These are phyloP conservation scores for Poa pratensis DNA, from an alignment of 176 grass and related monocot genomes.

Conservation along the genomic window DNA sequence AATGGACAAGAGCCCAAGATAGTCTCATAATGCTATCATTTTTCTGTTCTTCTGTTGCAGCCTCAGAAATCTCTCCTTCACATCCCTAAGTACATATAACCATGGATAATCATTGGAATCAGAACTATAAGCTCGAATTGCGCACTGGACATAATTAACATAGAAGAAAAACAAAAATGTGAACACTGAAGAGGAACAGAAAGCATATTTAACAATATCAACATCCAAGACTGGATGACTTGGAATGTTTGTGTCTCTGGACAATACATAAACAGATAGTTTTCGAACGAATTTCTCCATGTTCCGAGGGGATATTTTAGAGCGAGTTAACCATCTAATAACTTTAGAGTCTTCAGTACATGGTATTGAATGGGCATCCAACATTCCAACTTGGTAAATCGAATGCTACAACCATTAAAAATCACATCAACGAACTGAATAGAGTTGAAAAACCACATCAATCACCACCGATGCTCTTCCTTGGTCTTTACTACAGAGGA, in stretches of 20 bases:
- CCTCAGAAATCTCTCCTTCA: conserved; percentile 72
- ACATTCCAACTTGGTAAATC: not conserved
- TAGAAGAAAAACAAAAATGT: not conserved
- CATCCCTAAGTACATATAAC: conserved; percentile 53
- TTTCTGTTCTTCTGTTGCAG: conserved; percentile 63
- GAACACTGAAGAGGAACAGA: not conserved
- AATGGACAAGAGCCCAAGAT: conserved; percentile 97
- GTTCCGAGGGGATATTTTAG: not conserved
- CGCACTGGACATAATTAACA: not conserved
- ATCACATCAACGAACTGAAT: no score
- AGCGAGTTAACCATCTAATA: not conserved
- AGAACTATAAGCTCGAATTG: not conserved
- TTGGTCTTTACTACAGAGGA: no score
- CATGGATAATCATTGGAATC: not conserved
- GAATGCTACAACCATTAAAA: not conserved
- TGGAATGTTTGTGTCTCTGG: not conserved
- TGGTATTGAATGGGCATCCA: not conserved
- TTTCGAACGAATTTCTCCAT: not conserved
- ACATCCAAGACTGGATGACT: not conserved
- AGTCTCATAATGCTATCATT: conserved; percentile 87
- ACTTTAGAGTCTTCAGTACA: not conserved
- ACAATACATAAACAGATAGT: not conserved
- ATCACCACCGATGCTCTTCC: not conserved
- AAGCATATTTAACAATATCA: not conserved
- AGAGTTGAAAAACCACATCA: no score